Evolutionary conservation across 352 stramenopile species (phyloP).

Genomic region (Phytophthora syringae): DNA sequence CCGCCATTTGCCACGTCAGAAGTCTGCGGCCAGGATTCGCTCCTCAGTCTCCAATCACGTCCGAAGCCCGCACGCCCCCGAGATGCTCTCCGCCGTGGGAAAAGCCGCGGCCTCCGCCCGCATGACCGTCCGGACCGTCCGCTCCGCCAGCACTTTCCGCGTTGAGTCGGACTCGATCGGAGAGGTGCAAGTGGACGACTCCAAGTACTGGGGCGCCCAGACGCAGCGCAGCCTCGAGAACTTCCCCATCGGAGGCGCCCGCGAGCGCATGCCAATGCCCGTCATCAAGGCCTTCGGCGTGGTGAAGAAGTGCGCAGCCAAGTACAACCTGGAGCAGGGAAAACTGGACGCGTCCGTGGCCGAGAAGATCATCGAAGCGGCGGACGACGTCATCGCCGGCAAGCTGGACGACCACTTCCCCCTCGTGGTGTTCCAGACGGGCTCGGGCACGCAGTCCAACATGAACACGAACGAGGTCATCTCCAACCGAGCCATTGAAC

Average conservation of each 20-base stretch:
- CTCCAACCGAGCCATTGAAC: slow-evolving; percentile 74
- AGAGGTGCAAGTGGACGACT: slow-evolving; percentile 77
- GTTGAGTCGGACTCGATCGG: slow-evolving; percentile 85
- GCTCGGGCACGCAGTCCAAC: slow-evolving; percentile 78
- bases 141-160: slow-evolving; percentile 52
- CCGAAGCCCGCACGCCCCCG: not conserved
- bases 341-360: slow-evolving; percentile 83
- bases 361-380: slow-evolving; percentile 92
- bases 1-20: slow-evolving; percentile 16
- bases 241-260: slow-evolving; percentile 93
- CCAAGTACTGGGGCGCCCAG: slow-evolving; percentile 93
- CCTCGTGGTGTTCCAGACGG: slow-evolving; percentile 83
- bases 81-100: slow-evolving; percentile 40
- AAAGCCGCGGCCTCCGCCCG: slow-evolving; percentile 29
- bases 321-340: slow-evolving; percentile 91
- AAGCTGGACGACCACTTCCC: slow-evolving; percentile 96
- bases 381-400: slow-evolving; percentile 93
- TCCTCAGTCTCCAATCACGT: not conserved
- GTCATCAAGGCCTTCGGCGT: slow-evolving; percentile 94
- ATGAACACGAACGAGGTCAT: slow-evolving; percentile 87
- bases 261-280: slow-evolving; percentile 93
- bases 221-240: slow-evolving; percentile 96
- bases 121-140: slow-evolving; percentile 39
- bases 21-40: slow-evolving; percentile 33
- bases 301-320: slow-evolving; percentile 96